Conservation (phyloP, 2,329 filamentous ascomycete species). For the Chaetomiaceae sp. region DNA sequence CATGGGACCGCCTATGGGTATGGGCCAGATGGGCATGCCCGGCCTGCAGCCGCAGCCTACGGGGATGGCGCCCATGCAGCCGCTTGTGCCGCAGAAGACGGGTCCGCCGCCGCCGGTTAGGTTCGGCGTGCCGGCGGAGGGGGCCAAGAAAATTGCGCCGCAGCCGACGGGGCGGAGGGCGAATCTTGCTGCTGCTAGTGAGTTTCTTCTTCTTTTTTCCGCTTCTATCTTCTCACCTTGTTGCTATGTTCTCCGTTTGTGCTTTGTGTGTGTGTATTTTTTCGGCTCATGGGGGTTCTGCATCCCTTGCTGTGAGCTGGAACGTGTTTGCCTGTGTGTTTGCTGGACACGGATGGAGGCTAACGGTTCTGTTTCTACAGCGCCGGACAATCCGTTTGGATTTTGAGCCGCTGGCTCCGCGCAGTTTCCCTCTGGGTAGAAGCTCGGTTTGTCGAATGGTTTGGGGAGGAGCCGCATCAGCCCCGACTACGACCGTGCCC, state of each 20-base stretch:
- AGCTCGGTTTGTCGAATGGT: too few species aligned
- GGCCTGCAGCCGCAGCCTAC: constrained; percentile 2
- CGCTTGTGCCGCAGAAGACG: constrained; percentile 65
- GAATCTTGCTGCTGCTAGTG: constrained; percentile 92
- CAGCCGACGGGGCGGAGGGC: constrained; percentile 87
- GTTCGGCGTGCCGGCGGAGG: constrained; percentile 66
- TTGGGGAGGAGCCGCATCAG: too few species aligned
- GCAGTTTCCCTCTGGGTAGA: too few species aligned
- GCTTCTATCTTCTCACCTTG: too few species aligned
- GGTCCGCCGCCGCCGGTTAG: constrained; percentile 81
- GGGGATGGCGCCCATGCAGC: constrained; percentile 44
- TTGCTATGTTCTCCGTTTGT: too few species aligned
- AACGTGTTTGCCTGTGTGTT: background rate
- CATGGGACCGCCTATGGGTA: background rate
- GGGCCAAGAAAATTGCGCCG: constrained; percentile 69
- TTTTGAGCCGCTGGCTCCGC: too few species aligned
- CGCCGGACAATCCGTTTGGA: constrained; percentile 20
- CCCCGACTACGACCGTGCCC: too few species aligned
- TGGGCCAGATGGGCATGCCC: background rate
- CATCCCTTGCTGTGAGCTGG: too few species aligned
- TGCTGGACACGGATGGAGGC: background rate
- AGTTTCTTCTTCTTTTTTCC: constrained; percentile 41
- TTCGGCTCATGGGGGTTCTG: too few species aligned
- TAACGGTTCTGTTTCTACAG: background rate
- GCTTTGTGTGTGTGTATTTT: too few species aligned